Conservation (phyloP, 2,329 filamentous ascomycete species). For the Aureobasidium sp. region DNA sequence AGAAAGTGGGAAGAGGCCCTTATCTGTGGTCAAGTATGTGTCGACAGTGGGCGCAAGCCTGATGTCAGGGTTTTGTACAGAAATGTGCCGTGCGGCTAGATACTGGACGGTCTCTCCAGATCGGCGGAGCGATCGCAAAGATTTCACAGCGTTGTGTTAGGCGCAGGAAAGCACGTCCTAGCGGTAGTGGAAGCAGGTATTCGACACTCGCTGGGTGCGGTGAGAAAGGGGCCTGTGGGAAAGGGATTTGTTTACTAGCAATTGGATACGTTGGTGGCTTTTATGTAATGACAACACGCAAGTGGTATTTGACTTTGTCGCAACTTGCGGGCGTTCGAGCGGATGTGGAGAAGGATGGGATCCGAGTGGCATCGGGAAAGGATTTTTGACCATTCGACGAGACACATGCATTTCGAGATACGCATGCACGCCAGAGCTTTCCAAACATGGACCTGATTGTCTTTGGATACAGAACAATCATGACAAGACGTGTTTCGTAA, state of each 20-base stretch:
- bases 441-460: background rate
- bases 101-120: background rate
- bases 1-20: background rate
- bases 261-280: background rate
- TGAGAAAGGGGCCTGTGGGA: background rate
- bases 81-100: slow-evolving; percentile 9
- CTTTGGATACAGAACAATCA: no score
- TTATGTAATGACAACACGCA: background rate
- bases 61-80: slow-evolving; percentile 7
- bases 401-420: background rate
- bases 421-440: background rate
- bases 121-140: slow-evolving; percentile 5
- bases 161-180: background rate
- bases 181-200: background rate
- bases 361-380: slow-evolving; percentile 7
- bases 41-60: background rate
- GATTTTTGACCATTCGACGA: background rate
- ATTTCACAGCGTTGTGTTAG: background rate
- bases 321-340: background rate
- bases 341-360: background rate
- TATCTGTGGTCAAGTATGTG: background rate
- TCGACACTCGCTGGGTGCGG: background rate
- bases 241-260: background rate
- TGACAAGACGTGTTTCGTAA: background rate
- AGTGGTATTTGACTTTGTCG: background rate